phyloP scores from a whole-genome alignment of 805 yeast species.

The Yamadazyma philogaea region DNA sequence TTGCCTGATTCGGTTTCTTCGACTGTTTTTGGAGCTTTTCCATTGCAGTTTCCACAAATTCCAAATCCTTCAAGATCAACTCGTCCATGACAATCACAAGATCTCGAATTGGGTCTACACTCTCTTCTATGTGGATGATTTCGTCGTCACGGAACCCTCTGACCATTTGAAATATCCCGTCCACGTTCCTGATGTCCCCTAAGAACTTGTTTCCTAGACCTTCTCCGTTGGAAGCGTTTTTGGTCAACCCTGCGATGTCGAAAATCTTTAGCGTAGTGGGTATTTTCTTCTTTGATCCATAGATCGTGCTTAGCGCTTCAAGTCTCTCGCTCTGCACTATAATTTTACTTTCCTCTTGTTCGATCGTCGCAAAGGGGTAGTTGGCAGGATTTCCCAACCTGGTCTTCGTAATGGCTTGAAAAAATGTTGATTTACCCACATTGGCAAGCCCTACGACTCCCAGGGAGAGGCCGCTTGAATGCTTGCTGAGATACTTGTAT shows the following conservation, averaged over 20 bases:
- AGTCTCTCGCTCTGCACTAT: slow-evolving; percentile 51
- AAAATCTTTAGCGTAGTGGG: slow-evolving; percentile 57
- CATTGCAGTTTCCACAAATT: slow-evolving; percentile 53
- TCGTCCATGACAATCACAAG: slow-evolving; percentile 63
- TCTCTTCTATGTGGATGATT: slow-evolving; percentile 57
- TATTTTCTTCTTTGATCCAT: slow-evolving; percentile 47
- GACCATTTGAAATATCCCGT: slow-evolving; percentile 68
- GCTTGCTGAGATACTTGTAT: slow-evolving; percentile 25
- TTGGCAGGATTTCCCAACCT: slow-evolving; percentile 54
- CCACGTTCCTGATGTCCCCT: slow-evolving; percentile 66
- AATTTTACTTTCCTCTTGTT: slow-evolving; percentile 63
- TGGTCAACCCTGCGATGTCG: slow-evolving; percentile 69
- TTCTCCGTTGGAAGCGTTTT: slow-evolving; percentile 61
- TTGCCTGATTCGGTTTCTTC: slow-evolving; percentile 29
- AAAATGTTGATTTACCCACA: slow-evolving; percentile 48
- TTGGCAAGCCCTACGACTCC: slow-evolving; percentile 63
- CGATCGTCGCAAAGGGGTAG: slow-evolving; percentile 74
- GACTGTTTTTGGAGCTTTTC: slow-evolving; percentile 27
- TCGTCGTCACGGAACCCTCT: slow-evolving; percentile 63
- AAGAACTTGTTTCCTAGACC: slow-evolving; percentile 75
- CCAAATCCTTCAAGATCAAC: slow-evolving; percentile 56
- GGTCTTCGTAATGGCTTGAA: slow-evolving; percentile 57
- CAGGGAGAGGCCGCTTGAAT: slow-evolving; percentile 35
- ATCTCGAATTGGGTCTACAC: slow-evolving; percentile 62
- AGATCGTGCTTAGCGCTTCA: slow-evolving; percentile 45